Evolutionary conservation across 768 basidiomycete species (phyloP), one percentile per base, ranked within the genome.

Genomic region (Lentinula edodes): DNA sequence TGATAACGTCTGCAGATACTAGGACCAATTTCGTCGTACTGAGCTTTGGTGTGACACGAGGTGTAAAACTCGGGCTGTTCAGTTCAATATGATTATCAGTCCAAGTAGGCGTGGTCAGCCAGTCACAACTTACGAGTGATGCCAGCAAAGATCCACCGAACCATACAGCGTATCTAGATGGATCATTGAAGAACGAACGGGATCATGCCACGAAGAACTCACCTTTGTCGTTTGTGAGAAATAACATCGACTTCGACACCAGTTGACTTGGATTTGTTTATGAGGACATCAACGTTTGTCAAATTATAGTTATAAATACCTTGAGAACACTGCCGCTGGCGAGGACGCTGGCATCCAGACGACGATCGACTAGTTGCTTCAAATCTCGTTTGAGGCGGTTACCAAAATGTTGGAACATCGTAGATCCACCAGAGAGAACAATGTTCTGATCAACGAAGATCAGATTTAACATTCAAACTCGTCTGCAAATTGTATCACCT

Each of bases 381-480:
- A 99, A 76, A 70, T 99, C 96, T 46, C 95, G 87, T 78, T 98
- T 95, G 65, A 99, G 83, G 50, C 97, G 87, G 71, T 93, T 88
- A n/a, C 93, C 94, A 70, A 99, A 98, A 78, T 98, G 89, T 67
- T 96, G 93, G 82, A 98, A 98, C 96, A 98, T 98, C 53, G 97
- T 98, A 9, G 94, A 96, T 20, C 97, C 97, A 61, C 97, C 97
- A 0, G 92, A 95, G 1, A 98, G 76, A 6, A 99, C 97, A 60
- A 98, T 98, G 75, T 98, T 99, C 93, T 95, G 62, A 15, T 52
- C 18, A 34, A 41, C 5, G 34, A 16, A 41, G 28, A 28, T 35
- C 18, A 23, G 34, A 34, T 23, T 20, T 48, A 32, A 9, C 20
- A 16, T 28, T 38, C 13, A n/a, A 28, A 12, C 1, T 18, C 10